phyloP scores from a whole-genome alignment of 129 eudicot genomes.

The Heracleum sosnowskyi region DNA sequence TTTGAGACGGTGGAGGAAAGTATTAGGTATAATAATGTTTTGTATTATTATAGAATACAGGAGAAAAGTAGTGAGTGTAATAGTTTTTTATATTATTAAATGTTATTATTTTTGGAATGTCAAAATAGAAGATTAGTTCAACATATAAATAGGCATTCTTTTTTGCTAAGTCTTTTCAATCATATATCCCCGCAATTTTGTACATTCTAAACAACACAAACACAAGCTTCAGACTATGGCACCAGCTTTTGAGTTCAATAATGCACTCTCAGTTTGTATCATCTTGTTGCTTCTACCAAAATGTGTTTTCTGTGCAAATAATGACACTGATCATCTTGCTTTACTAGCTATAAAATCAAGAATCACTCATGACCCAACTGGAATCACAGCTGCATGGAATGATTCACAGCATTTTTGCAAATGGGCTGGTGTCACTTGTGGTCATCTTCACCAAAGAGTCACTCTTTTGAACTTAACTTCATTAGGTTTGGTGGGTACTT shows the following conservation, averaged over 20 bases:
- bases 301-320: not conserved
- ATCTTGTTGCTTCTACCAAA: not conserved
- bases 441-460: conserved; percentile 21
- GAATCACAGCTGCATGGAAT: conserved; percentile 16
- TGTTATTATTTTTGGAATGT: no score
- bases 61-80: no score
- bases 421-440: conserved; percentile 21
- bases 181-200: not conserved
- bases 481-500: conserved; percentile 13
- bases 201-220: not conserved
- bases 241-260: conserved; percentile 1
- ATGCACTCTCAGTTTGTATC: not conserved
- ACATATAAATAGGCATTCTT: no score
- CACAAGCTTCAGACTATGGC: not conserved
- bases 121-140: no score
- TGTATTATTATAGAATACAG: no score
- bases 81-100: no score
- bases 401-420: conserved; percentile 14
- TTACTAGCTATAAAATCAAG: conserved; percentile 17
- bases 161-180: no score
- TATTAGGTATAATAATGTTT: no score
- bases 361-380: conserved; percentile 14
- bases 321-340: conserved; percentile 17
- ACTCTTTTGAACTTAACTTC: conserved; percentile 9
- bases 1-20: no score